Conservation (phyloP, 148 eudicot species). For the Spergularia bocconei region DNA sequence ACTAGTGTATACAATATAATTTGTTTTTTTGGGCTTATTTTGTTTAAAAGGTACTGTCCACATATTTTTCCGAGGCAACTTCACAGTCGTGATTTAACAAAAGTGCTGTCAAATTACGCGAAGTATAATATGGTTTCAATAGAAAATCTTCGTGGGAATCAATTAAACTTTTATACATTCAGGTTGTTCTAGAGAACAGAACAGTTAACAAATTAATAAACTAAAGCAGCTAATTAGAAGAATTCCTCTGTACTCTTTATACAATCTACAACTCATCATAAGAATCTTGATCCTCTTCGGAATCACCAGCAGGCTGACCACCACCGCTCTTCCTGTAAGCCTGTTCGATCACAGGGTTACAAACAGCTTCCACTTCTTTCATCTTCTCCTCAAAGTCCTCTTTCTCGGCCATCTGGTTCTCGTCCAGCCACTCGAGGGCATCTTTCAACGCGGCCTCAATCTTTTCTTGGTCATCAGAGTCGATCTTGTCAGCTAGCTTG, state of each 20-base stretch:
- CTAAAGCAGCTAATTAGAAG: no score
- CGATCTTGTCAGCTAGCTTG: slow-evolving; percentile 46
- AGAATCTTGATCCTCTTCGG: slow-evolving; percentile 31
- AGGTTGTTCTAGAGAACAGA: no score
- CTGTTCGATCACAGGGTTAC: slow-evolving; percentile 45
- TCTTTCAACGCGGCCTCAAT: slow-evolving; percentile 41
- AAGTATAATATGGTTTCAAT: no score
- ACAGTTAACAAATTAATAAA: no score
- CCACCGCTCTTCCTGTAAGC: slow-evolving; percentile 45
- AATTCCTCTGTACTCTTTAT: not conserved
- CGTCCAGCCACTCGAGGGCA: slow-evolving; percentile 54
- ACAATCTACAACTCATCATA: slow-evolving; percentile 32
- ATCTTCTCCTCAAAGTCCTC: slow-evolving; percentile 55
- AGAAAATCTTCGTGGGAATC: no score
- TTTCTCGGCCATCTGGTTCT: slow-evolving; percentile 41
- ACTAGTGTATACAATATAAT: no score
- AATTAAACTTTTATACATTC: no score
- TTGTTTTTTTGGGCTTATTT: no score
- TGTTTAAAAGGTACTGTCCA: no score
- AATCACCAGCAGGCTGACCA: slow-evolving; percentile 20
- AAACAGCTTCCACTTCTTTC: slow-evolving; percentile 56
- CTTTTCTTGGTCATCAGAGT: slow-evolving; percentile 42
- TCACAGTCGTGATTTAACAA: no score
- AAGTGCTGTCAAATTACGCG: no score
- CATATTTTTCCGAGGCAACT: no score